Evolutionary conservation across 2,329 filamentous ascomycete genomes (phyloP).

Genomic region (Sarocladium kiliense): DNA sequence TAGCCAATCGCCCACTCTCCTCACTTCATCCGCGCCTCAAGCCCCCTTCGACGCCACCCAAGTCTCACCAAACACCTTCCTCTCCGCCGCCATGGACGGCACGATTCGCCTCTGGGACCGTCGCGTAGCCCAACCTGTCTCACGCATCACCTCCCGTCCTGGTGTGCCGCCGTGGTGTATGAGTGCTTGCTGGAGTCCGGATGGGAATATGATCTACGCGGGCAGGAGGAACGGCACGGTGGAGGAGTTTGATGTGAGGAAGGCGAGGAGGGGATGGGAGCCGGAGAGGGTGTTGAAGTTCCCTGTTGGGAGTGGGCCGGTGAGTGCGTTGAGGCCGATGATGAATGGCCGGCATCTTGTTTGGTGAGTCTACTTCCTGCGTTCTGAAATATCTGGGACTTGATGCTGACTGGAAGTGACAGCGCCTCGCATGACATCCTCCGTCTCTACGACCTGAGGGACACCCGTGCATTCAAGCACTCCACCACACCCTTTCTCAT

Average conservation of each 20-base stretch:
- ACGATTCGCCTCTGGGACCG: conserved; percentile 91
- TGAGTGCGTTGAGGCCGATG: conserved; percentile 87
- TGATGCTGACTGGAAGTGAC: neutral
- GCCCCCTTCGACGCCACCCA: conserved; percentile 47
- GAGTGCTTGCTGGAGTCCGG: conserved; percentile 92
- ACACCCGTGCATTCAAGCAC: conserved; percentile 60
- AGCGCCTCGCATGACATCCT: conserved; percentile 92
- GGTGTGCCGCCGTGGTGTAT: conserved; percentile 94
- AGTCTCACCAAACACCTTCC: conserved; percentile 72
- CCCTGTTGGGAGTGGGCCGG: conserved; percentile 80
- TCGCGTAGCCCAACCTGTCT: conserved; percentile 69
- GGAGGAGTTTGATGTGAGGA: conserved; percentile 87
- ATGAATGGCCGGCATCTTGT: conserved; percentile 87
- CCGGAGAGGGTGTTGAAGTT: conserved; percentile 81
- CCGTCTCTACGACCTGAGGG: conserved; percentile 80
- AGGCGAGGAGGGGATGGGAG: conserved; percentile 59
- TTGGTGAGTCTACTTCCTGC: conserved; percentile 43
- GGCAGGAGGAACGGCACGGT: conserved; percentile 88
- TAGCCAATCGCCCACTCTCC: conserved; percentile 18
- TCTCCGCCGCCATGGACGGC: conserved; percentile 84
- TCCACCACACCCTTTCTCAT: conserved; percentile 92
- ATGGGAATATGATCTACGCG: conserved; percentile 92
- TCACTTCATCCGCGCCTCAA: conserved; percentile 31
- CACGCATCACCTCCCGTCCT: conserved; percentile 68
- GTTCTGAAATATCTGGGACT: neutral